A percentile compares a stretch with the other conserved stretches of the same genome.
phyloP scores from a whole-genome alignment of 1,139 yeast genomes.

The Protomyces pachydermus region DNA sequence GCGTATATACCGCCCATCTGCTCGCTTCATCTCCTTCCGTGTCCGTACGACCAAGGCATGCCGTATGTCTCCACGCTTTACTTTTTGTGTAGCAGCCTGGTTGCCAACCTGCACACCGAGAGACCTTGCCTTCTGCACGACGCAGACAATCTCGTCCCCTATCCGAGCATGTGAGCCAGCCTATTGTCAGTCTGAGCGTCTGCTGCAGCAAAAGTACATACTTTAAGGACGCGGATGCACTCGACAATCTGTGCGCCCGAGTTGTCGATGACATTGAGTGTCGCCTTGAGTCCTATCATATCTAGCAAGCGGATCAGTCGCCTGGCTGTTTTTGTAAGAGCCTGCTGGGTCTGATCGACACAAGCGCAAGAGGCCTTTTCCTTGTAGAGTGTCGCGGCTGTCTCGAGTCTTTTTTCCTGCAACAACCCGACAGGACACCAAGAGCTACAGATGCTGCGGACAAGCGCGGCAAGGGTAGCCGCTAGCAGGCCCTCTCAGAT shows the following conservation, averaged over 20 bases:
- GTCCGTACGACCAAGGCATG: conserved; percentile 95
- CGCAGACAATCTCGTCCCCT: conserved; percentile 83
- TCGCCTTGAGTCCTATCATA: conserved; percentile 35
- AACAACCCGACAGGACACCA: too few species aligned
- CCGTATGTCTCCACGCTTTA: conserved; percentile 90
- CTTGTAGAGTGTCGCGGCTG: too few species aligned
- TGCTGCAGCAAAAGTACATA: not conserved
- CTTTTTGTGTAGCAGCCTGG: conserved; percentile 63
- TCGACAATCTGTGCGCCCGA: conserved; percentile 87
- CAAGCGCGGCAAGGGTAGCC: too few species aligned
- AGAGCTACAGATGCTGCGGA: too few species aligned
- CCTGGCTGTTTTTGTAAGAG: too few species aligned
- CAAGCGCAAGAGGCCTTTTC: too few species aligned
- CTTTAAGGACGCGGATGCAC: conserved; percentile 85
- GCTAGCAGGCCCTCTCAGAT: too few species aligned
- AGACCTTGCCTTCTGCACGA: conserved; percentile 87
- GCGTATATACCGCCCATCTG: conserved; percentile 79
- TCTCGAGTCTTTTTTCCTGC: too few species aligned
- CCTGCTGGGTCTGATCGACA: too few species aligned
- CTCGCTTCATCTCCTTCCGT: conserved; percentile 74
- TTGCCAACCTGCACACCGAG: conserved; percentile 36
- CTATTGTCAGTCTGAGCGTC: not conserved
- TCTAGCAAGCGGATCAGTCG: not conserved
- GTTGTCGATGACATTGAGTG: conserved; percentile 35
- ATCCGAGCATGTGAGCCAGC: conserved; percentile 57